Percentiles rank a stretch among this genome's conserved stretches.
Evolutionary conservation across 805 yeast genomes (phyloP).

Genomic region (Saccharomycopsis fermentans): DNA sequence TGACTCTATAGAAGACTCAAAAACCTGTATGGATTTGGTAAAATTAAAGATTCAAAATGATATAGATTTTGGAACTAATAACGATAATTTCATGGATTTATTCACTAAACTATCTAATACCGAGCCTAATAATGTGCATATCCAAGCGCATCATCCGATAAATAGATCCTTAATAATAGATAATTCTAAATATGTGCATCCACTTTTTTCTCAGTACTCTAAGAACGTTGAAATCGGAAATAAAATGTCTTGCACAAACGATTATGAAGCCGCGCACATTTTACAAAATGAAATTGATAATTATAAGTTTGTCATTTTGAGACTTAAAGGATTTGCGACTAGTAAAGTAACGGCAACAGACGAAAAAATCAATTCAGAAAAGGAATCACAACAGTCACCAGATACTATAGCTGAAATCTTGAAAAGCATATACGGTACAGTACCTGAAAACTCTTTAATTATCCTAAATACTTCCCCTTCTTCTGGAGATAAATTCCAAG

Average conservation of each 20-base stretch:
- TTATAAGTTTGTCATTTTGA: slow-evolving; percentile 42
- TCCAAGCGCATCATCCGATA: slow-evolving; percentile 2
- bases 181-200: slow-evolving; percentile 22
- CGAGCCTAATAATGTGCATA: background rate
- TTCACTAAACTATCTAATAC: slow-evolving; percentile 25
- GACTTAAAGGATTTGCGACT: slow-evolving; percentile 29
- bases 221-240: slow-evolving; percentile 25
- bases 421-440: slow-evolving; percentile 34
- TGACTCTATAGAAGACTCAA: slow-evolving; percentile 79
- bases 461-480: slow-evolving; percentile 57
- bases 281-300: slow-evolving; percentile 29
- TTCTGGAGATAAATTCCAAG: slow-evolving; percentile 39
- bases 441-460: slow-evolving; percentile 53
- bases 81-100: slow-evolving; percentile 29
- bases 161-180: slow-evolving; percentile 27
- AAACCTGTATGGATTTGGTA: slow-evolving; percentile 67
- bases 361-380: background rate
- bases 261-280: slow-evolving; percentile 45
- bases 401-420: background rate
- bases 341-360: slow-evolving; percentile 20
- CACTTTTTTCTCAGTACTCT: slow-evolving; percentile 15
- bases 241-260: slow-evolving; percentile 40
- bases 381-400: background rate
- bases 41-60: slow-evolving; percentile 65
- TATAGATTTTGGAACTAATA: slow-evolving; percentile 45